A percentile compares a stretch with the other conserved stretches of the same genome.
Conservation (phyloP, 768 basidiomycete species). For the Boletus vinaceobasis region DNA sequence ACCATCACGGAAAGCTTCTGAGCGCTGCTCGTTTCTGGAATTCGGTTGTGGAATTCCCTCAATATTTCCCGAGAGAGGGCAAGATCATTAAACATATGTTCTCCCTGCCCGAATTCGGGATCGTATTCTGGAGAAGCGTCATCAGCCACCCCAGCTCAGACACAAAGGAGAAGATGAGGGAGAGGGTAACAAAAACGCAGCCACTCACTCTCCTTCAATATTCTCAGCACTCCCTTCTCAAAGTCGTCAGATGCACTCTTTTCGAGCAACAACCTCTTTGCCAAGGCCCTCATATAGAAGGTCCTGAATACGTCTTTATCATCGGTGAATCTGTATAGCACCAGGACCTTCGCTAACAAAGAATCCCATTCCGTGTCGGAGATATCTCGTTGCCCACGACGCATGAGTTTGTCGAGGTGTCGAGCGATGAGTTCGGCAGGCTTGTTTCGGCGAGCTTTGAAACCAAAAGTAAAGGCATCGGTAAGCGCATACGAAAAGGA, state of each 20-base stretch:
- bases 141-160: conserved; percentile 15
- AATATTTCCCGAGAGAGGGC: conserved; percentile 72
- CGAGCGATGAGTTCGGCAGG: conserved; percentile 94
- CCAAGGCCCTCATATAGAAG: conserved; percentile 84
- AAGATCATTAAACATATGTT: conserved; percentile 93
- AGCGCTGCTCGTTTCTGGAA: conserved; percentile 36
- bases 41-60: conserved; percentile 56
- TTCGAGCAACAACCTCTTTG: conserved; percentile 83
- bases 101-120: conserved; percentile 90
- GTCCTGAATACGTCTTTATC: conserved; percentile 94
- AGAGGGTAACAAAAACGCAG: not conserved
- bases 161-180: not conserved
- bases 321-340: conserved; percentile 80
- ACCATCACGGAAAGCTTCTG: conserved; percentile 71
- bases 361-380: conserved; percentile 62
- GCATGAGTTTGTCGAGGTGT: conserved; percentile 82
- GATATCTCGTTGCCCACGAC: conserved; percentile 73
- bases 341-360: conserved; percentile 62
- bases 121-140: conserved; percentile 67
- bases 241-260: conserved; percentile 85
- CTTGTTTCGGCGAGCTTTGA: conserved; percentile 72
- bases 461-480: conserved; percentile 71
- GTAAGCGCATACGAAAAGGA: conserved; percentile 64
- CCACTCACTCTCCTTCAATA: conserved; percentile 73
- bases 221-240: conserved; percentile 79